phyloP scores from a whole-genome alignment of 371 early-diverging fungal species.

The Entomophthora muscae region DNA sequence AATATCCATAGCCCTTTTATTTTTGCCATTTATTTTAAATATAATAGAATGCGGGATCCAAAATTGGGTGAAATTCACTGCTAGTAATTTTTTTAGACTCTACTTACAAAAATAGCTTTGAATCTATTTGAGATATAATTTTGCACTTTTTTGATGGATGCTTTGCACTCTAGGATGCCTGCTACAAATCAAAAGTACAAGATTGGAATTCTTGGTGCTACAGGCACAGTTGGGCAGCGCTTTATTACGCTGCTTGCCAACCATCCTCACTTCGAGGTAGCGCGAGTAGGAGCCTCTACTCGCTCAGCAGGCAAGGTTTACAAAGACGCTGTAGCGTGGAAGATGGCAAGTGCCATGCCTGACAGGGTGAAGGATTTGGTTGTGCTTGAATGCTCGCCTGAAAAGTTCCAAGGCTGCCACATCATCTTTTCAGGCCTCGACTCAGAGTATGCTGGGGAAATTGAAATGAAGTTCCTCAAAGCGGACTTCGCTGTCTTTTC shows the following conservation, averaged over 20 bases:
- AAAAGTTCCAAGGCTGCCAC: constrained; percentile 59
- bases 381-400: constrained; percentile 61
- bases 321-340: constrained; percentile 65
- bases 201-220: constrained; percentile 90
- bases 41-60: too few relatives aligned
- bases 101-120: too few relatives aligned
- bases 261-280: constrained; percentile 75
- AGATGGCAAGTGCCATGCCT: constrained; percentile 65
- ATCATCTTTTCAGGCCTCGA: constrained; percentile 90
- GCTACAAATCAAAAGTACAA: constrained; percentile 17
- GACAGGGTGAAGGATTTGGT: constrained; percentile 27
- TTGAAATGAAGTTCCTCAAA: constrained; percentile 68
- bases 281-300: constrained; percentile 76
- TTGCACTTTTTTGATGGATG: too few relatives aligned
- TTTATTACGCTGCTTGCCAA: constrained; percentile 72
- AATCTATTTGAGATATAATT: too few relatives aligned
- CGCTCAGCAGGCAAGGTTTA: constrained; percentile 82
- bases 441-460: constrained; percentile 79
- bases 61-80: too few relatives aligned
- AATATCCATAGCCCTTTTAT: too few relatives aligned
- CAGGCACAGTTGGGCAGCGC: constrained; percentile 97
- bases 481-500: constrained; percentile 78
- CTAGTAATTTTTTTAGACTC: too few relatives aligned
- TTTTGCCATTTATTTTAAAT: too few relatives aligned
- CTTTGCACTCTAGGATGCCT: too few relatives aligned